These are phyloP conservation scores for Floccularia luteovirens DNA, from an alignment of 768 basidiomycete genomes.

Conservation along the genomic window DNA sequence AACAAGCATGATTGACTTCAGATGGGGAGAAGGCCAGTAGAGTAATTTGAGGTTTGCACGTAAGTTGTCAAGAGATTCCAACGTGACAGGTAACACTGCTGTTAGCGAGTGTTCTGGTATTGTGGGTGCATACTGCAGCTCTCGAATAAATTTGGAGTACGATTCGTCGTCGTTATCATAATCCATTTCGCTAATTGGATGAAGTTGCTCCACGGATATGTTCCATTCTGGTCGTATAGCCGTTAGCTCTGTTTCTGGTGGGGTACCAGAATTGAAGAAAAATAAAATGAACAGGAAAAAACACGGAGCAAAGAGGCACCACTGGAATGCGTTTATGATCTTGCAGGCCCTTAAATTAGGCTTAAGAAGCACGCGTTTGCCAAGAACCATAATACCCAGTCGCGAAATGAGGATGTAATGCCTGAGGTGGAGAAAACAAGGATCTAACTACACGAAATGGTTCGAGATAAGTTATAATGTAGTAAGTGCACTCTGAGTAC, in stretches of 20 bases:
- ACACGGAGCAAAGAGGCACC: conserved; percentile 4
- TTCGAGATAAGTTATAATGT: no score
- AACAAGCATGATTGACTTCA: conserved; percentile 40
- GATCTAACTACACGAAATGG: no score
- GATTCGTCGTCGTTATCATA: background rate
- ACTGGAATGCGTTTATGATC: no score
- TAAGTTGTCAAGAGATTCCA: conserved; percentile 22
- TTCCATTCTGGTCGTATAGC: background rate
- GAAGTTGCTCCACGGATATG: no score
- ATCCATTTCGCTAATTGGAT: no score
- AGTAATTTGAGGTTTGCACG: conserved; percentile 28
- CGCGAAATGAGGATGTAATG: no score
- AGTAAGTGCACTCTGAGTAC: no score
- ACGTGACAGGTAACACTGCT: conserved; percentile 39
- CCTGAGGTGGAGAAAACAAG: no score
- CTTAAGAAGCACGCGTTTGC: no score
- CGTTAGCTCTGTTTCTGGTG: background rate
- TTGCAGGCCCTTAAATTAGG: no score
- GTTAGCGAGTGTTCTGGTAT: conserved; percentile 29
- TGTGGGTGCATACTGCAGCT: background rate
- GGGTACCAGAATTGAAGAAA: conserved; percentile 6
- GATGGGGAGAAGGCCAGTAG: conserved; percentile 19
- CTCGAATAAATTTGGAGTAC: background rate
- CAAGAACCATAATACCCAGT: no score
- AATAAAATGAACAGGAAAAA: conserved; percentile 3